Evolutionary conservation across 2,329 filamentous ascomycete genomes (phyloP).

Genomic region (Metarhizium album): DNA sequence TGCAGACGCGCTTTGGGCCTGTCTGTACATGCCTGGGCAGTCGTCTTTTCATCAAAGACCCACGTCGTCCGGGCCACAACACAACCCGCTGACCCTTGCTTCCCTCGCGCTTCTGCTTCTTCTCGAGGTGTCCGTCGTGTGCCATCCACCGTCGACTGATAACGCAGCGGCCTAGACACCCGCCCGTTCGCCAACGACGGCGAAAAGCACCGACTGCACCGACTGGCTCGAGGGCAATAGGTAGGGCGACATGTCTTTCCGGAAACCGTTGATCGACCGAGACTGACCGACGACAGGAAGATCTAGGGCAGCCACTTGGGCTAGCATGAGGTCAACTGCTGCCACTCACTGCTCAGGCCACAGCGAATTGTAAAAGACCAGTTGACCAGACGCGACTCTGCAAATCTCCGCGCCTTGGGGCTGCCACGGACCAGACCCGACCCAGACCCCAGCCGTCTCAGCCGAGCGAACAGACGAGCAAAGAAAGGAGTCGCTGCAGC

Average conservation of each 20-base stretch:
- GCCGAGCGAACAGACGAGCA: too few species aligned
- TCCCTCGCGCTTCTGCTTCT: background rate
- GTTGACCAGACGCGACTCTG: too few species aligned
- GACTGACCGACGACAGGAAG: background rate
- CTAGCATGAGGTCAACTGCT: background rate
- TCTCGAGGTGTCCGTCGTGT: background rate
- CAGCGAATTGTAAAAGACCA: too few species aligned
- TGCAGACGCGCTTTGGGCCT: too few species aligned
- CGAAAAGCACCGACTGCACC: background rate
- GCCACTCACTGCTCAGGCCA: too few species aligned
- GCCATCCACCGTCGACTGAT: background rate
- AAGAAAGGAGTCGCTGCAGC: too few species aligned
- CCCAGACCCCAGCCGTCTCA: too few species aligned
- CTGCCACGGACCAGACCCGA: too few species aligned
- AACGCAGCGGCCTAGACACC: background rate
- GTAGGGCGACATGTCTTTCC: background rate
- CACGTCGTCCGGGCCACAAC: too few species aligned
- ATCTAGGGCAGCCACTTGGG: background rate
- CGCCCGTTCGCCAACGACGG: background rate
- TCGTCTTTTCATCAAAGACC: too few species aligned
- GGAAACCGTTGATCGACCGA: background rate
- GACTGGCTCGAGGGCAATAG: background rate
- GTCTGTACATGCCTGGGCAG: too few species aligned
- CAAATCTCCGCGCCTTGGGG: too few species aligned
- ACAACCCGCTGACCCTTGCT: background rate